Base-by-base conservation (phyloP, 768 basidiomycete species). In the Amanita rimosa region DNA sequence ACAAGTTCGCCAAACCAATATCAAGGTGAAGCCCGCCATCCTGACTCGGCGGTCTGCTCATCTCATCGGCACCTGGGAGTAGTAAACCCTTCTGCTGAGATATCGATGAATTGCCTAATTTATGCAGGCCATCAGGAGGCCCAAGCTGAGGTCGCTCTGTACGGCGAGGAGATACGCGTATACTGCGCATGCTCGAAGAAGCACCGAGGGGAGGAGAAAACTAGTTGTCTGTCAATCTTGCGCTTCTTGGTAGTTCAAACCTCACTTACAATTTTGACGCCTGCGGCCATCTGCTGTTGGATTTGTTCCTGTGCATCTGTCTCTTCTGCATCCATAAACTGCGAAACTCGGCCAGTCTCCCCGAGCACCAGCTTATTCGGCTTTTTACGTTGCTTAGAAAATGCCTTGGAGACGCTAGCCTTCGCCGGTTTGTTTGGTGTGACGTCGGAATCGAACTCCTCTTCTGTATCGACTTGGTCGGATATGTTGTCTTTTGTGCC, bases 291-390 rank as follows among this genome's bases (percentile, higher is more conserved):
- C 52, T 88, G 88, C 53, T 86, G 81, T 58, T 92, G 87, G 39
- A 95, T 87, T 61, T 94, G 90, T 57, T 86, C 83, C 54, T 85
- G 78, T 6, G 87, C 88, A 55, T 83, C 73, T 10, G 76, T 81
- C 46, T 89, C 88, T 55, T 92, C 88, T 3, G 89, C 89, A 62
- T 92, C 89, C 83, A 89, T 83, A 58, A 91, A 91, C 57, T 90
- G 89, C 9, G 89, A 91, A 2, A 74, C 72, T 5, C 78, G 76
- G 14, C 79, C 79, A 57, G 64, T 71, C 45, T 72, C 71, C 35
- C 76, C 72, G 22, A 66, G 54, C 24, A 65, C 51, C 16, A 55
- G 56, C 17, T 27, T 19, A 29, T 27, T 16, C 35, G 26, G 44
- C 51, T 66, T 68, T 17, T 59, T 61, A 17, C 64, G 62, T 49